Base-by-base conservation (phyloP, 352 stramenopile species). In the Phytophthora cactorum region DNA sequence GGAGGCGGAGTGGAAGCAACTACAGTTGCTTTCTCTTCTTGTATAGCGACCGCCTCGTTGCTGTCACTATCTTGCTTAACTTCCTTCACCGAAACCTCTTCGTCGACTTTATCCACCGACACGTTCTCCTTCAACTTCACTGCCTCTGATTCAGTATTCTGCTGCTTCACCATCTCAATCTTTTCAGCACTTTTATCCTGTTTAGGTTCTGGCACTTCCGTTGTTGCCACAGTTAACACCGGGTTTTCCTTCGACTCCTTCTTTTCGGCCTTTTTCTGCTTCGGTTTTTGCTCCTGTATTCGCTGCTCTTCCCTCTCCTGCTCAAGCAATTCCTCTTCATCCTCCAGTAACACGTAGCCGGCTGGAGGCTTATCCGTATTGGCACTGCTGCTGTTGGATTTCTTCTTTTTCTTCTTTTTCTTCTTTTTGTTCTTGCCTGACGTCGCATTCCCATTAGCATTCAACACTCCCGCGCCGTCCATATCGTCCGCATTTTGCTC, bases 321-420 rank as follows among this genome's bases (percentile, higher is more conserved):
- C 12, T 76, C 51, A 25, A 68, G 52, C 29, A 74, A 47, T 14
- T 79, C 77, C 39, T 87, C 78, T 34, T 83, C 75, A 58, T 83
- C 80, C 14, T 78, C 69, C 8, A 83, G 72, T 49, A 81, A 54
- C n/a, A 84, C 54, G 39, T 87, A 82, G 3, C 66, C 78, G 5
- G 66, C 61, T 6, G 68, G 63, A 11, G 53, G 27, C 7, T 67
- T 69, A 12, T 57, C 52, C 22, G 22, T 22, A 29, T 52, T 62
- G 1, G 34, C 45, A 45, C 14, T 61, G 41, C 28, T 59, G 14
- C 27, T 64, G 52, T 46, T 78, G 10, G 61, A 14, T 41, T 82
- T 88, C 50, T 86, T 84, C 51, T 81, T 91, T 63, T 88, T 87
- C 65, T 88, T 93, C 27, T 78, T 75, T 55, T 91, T 91, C 68